A percentile compares a stretch with the other conserved stretches of the same genome.
phyloP scores from a whole-genome alignment of 2,329 filamentous ascomycete species.

The Colletotrichum viniferum region DNA sequence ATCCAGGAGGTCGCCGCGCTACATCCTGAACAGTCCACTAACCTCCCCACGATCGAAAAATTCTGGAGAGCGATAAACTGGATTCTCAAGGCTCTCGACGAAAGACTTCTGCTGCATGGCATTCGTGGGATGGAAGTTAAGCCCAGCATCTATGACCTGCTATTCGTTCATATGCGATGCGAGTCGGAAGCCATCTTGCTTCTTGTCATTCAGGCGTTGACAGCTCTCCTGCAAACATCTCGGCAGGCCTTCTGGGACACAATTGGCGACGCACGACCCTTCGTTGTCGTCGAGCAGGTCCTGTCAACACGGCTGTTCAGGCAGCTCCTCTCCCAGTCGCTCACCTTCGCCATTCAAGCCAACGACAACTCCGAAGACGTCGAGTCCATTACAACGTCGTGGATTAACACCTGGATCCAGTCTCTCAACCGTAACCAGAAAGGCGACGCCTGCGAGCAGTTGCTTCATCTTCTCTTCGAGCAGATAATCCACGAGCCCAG shows the following conservation, averaged over 20 bases:
- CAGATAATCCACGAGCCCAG: constrained; percentile 59
- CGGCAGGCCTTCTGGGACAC: constrained; percentile 87
- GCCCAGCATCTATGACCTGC: constrained; percentile 70
- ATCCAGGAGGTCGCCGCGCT: constrained; percentile 64
- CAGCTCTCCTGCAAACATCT: constrained; percentile 74
- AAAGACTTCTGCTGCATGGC: constrained; percentile 76
- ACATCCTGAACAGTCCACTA: constrained; percentile 45
- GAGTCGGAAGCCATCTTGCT: constrained; percentile 64
- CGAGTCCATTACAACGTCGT: constrained; percentile 71
- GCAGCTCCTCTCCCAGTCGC: constrained; percentile 64
- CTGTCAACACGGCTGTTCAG: constrained; percentile 74
- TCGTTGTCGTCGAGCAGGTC: constrained; percentile 82
- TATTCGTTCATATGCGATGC: constrained; percentile 60
- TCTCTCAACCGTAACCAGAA: constrained; percentile 79
- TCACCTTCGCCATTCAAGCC: constrained; percentile 53
- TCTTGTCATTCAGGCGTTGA: constrained; percentile 73
- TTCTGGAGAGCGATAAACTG: constrained; percentile 82
- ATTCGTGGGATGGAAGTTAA: constrained; percentile 81
- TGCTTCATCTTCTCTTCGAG: constrained; percentile 76
- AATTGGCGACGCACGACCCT: constrained; percentile 79
- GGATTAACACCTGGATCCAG: constrained; percentile 78
- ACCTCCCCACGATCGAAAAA: constrained; percentile 58
- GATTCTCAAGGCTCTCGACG: constrained; percentile 76
- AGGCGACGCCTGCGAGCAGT: constrained; percentile 78
- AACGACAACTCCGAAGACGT: constrained; percentile 50